Base-by-base conservation (phyloP, 768 basidiomycete species). In the Saitozyma sp. region DNA sequence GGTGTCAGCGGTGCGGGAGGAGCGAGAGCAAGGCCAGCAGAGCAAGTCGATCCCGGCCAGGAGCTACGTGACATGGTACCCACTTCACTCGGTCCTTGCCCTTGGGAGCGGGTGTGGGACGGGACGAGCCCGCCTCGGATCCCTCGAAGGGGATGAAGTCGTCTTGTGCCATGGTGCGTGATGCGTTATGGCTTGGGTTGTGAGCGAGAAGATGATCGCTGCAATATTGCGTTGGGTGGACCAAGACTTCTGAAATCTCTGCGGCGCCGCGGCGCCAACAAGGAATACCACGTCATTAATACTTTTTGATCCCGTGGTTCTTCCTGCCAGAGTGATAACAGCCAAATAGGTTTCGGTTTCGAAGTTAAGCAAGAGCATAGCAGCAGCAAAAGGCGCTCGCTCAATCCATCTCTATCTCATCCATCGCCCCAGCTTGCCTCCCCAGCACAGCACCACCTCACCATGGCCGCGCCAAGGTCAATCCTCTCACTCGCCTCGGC, bases 41-140 rank as follows among this genome's bases (percentile, higher is more conserved):
- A 29, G 29, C 29, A 5, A 29, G 20, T 41, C 38, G 29, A 56
- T 16, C 20, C 39, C 39, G 53, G 40, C 17, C 4, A 29, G 16
- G 29, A 29, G 29, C 29, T 29, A 29, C 29, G 29, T 29, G 29
- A 29, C 29, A 29, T 29, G 29, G 29, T 29, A 29, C 72, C 68
- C 56, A 74, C 72, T 74, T 74, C 67, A 74, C 65, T 54, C 67
- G 53, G 40, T 74, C 72, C 55, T 70, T 73, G 48, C 59, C 42
- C 46, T 65, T 64, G 39, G 56, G 51, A 50, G 65, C 64, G 20
- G 57, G 59, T 37, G 59, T 40, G 20, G 20, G n/a, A 17, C 38
- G 39, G 17, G 41, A 42, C 6, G 17, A 19, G 8, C 55, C 55
- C 41, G 16, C 43, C 16, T 56, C 55, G 19, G 45, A 46, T 13